Base-by-base conservation (phyloP, 1,284 basidiomycete genomes). In the Naganishia cerealis region DNA sequence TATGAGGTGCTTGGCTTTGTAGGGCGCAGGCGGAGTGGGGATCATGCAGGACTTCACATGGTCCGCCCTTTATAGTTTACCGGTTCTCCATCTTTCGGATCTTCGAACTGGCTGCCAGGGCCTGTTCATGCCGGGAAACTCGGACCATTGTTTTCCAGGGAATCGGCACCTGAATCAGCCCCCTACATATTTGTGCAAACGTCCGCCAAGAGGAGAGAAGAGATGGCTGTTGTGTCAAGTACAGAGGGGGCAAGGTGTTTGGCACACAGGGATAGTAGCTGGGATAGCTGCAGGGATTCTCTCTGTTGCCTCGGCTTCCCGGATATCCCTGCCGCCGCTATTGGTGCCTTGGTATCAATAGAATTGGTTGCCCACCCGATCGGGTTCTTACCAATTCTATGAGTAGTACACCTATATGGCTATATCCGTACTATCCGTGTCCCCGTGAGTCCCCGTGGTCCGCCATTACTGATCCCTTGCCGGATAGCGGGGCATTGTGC, bases 351-450 rank as follows among this genome's bases (percentile, higher is more conserved):
- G 9, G n/a, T 50, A 42, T 24, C n/a, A 8, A 12, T 42, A 42
- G 40, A 12, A 42, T 42, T 18, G 16, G 2, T 18, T 42, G 16
- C 40, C 40, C 40, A 13, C 40, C 40, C 3, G 9, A 50, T 24
- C 21, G 46, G 24, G n/a, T 15, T 50, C 46, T 33, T 33, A 33
- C 29, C 29, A 33, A 33, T 33, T 33, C 29, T 3, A 33, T 33
- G 6, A 2, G 29, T 33, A 24, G 15, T 50, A 24, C 46, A 50
- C 29, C 29, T 33, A 50, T 50, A 50, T 50, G 9, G 46, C 29
- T 50, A 50, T 50, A 21, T 50, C 46, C 46, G 46, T 50, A n/a
- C n/a, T 50, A n/a, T 24, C 43, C 43, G 43, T 46, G 43, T 18
- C 43, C n/a, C 29, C 29, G 29, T 33, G 29, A 33, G 43, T 46